Evolutionary conservation across 768 basidiomycete species (phyloP).

Genomic region (Mycena epipterygia): DNA sequence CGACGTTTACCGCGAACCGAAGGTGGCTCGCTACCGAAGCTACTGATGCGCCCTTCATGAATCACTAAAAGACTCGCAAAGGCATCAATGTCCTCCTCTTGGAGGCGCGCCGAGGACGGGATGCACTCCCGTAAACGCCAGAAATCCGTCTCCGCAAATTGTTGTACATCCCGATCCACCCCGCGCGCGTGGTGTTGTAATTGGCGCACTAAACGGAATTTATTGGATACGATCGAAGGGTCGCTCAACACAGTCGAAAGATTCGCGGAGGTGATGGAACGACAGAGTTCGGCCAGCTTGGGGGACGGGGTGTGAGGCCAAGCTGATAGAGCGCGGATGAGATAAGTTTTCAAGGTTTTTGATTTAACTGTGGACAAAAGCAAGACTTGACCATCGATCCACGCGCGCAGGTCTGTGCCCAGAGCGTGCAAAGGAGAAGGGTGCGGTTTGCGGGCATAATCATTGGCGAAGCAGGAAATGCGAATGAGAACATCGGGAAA

Average conservation of each 20-base stretch:
- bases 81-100: constrained; percentile 77
- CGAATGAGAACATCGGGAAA: constrained; percentile 79
- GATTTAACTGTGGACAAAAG: constrained; percentile 52
- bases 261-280: constrained; percentile 60
- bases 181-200: constrained; percentile 64
- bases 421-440: constrained; percentile 44
- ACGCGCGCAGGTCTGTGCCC: constrained; percentile 66
- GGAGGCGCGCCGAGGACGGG: constrained; percentile 65
- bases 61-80: constrained; percentile 76
- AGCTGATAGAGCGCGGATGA: constrained; percentile 72
- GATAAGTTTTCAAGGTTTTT: constrained; percentile 41
- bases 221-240: constrained; percentile 74
- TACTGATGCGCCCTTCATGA: constrained; percentile 72
- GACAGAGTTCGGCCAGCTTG: constrained; percentile 58
- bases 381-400: constrained; percentile 72
- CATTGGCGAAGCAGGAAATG: constrained; percentile 72
- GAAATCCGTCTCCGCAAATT: constrained; percentile 75
- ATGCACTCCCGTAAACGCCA: constrained; percentile 90
- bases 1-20: constrained; percentile 55
- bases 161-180: constrained; percentile 53
- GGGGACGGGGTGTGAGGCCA: constrained; percentile 80
- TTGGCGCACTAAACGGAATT: constrained; percentile 81
- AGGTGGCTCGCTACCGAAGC: constrained; percentile 68
- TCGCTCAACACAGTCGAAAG: constrained; percentile 72
- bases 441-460: constrained; percentile 58